Percentiles rank a stretch among this genome's conserved stretches.
These are phyloP conservation scores for Amaranthus tricolor DNA, from an alignment of 179 eudicot species.

Conservation along the genomic window DNA sequence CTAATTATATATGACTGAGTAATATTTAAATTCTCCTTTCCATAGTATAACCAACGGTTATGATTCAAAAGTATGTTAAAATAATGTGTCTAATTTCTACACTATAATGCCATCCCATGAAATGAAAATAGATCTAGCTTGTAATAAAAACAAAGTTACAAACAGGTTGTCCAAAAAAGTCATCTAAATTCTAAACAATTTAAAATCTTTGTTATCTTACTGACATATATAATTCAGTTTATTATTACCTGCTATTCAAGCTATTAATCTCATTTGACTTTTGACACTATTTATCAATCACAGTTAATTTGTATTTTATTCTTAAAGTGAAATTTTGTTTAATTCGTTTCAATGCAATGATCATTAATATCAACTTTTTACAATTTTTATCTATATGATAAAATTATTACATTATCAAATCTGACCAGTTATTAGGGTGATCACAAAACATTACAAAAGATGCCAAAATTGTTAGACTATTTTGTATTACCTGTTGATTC, in stretches of 20 bases:
- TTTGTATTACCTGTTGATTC: background rate
- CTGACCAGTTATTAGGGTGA: too few species aligned
- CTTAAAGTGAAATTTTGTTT: too few species aligned
- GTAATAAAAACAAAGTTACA: background rate
- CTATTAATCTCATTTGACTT: too few species aligned
- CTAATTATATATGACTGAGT: too few species aligned
- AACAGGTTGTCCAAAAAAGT: slow-evolving; percentile 9
- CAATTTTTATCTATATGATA: too few species aligned
- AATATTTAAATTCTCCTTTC: background rate
- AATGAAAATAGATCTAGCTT: slow-evolving; percentile 4
- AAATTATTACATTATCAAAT: too few species aligned
- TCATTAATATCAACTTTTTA: too few species aligned
- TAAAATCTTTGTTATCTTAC: too few species aligned
- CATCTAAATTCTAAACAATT: slow-evolving; percentile 3
- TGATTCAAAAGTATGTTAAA: background rate
- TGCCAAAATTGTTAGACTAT: slow-evolving; percentile 3
- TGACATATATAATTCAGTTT: background rate
- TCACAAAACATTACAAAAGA: slow-evolving; percentile 24
- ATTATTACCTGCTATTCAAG: too few species aligned
- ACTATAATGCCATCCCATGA: background rate
- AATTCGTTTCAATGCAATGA: too few species aligned
- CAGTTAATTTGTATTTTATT: too few species aligned
- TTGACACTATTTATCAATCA: too few species aligned
- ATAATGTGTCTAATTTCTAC: background rate
- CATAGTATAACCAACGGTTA: background rate